These are phyloP conservation scores for Nannizziopsis arthrosporioides DNA, from an alignment of 2,329 filamentous ascomycete genomes.

Conservation along the genomic window DNA sequence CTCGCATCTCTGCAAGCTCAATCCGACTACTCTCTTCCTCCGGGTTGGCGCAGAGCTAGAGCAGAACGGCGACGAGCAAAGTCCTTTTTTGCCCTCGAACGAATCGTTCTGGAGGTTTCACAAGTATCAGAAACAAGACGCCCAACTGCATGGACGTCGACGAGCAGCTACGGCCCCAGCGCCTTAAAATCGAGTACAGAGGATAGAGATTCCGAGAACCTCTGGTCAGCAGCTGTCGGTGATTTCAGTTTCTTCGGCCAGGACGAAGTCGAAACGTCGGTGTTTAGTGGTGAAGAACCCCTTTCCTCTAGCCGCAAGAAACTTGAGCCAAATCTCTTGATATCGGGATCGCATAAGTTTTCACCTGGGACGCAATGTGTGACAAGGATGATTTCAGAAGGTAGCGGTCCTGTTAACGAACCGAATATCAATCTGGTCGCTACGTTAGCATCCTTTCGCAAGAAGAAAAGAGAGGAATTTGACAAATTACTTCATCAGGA, in stretches of 20 bases:
- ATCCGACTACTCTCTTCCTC: conserved; percentile 49
- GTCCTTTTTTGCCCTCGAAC: conserved; percentile 43
- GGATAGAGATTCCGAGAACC: conserved; percentile 47
- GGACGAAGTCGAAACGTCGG: conserved; percentile 43
- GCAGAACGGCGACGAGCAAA: conserved; percentile 40
- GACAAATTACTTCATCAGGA: conserved; percentile 25
- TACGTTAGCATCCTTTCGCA: conserved; percentile 44
- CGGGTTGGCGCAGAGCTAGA: conserved; percentile 40
- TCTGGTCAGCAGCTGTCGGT: conserved; percentile 48
- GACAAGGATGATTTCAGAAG: background rate
- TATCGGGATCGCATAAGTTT: too few species aligned
- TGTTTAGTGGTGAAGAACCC: conserved; percentile 15
- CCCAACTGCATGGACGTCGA: conserved; percentile 26
- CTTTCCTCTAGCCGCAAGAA: too few species aligned
- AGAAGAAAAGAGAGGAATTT: conserved; percentile 41
- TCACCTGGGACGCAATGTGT: too few species aligned
- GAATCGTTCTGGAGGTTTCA: conserved; percentile 46
- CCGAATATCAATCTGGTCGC: conserved; percentile 41
- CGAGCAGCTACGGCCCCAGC: conserved; percentile 36
- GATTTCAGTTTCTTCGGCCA: conserved; percentile 53
- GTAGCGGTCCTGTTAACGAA: conserved; percentile 5
- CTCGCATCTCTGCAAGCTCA: conserved; percentile 43
- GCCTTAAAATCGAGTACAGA: conserved; percentile 46
- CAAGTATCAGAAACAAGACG: conserved; percentile 21
- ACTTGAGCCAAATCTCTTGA: too few species aligned